Percentiles rank a stretch among this genome's conserved stretches.
phyloP scores from a whole-genome alignment of 352 stramenopile species.

The Globisporangium camurandrum region DNA sequence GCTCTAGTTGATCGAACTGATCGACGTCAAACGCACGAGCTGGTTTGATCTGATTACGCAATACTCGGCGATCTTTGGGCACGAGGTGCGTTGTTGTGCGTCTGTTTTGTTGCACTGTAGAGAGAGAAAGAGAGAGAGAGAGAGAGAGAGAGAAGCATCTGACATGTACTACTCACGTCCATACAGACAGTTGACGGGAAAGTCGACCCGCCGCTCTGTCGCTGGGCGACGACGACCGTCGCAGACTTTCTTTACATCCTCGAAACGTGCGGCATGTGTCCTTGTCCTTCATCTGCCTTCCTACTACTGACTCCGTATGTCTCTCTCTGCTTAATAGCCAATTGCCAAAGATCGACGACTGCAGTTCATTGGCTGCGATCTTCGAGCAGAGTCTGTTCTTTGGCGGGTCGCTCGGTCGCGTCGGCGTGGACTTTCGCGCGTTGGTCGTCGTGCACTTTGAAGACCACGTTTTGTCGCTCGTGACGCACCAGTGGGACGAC shows the following conservation, averaged over 20 bases:
- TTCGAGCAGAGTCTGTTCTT: constrained; percentile 85
- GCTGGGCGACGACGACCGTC: constrained; percentile 74
- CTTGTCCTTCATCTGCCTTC: background rate
- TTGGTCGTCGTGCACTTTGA: constrained; percentile 81
- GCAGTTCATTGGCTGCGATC: constrained; percentile 71
- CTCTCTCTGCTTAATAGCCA: too few species aligned
- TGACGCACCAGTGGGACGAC: constrained; percentile 49
- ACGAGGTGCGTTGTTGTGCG: constrained; percentile 26
- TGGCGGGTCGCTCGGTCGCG: constrained; percentile 64
- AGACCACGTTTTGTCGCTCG: constrained; percentile 60
- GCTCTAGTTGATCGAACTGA: constrained; percentile 71
- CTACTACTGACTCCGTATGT: constrained; percentile 3
- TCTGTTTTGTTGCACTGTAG: background rate
- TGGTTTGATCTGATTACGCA: constrained; percentile 90
- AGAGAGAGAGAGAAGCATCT: too few species aligned
- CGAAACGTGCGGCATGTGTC: constrained; percentile 43
- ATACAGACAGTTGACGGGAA: constrained; percentile 58
- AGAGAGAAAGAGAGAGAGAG: too few species aligned
- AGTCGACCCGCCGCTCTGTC: constrained; percentile 72
- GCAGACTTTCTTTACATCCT: constrained; percentile 76
- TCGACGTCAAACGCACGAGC: constrained; percentile 83
- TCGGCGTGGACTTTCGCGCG: constrained; percentile 77
- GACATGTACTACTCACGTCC: background rate
- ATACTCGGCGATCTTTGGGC: constrained; percentile 87
- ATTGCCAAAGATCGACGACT: constrained; percentile 80